A percentile compares a stretch with the other conserved stretches of the same genome.
These are phyloP conservation scores for Calonectria honghensis DNA, from an alignment of 2,329 filamentous ascomycete genomes.

Conservation along the genomic window DNA sequence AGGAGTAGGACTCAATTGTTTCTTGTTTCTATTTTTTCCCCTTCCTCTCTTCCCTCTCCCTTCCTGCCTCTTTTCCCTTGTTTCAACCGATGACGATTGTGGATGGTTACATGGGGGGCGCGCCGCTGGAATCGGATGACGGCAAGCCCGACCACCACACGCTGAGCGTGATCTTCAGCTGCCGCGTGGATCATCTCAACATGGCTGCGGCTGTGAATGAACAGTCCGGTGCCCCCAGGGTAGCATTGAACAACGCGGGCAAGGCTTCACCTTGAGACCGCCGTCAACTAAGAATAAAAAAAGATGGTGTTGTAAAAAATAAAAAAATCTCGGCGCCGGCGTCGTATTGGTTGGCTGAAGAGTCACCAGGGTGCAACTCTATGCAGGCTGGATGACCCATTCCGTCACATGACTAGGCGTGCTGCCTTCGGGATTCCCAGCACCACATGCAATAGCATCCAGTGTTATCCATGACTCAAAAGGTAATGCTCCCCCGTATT, in stretches of 20 bases:
- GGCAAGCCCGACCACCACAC: slow-evolving; percentile 3
- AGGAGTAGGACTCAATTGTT: not conserved
- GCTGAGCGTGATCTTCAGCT: slow-evolving; percentile 8
- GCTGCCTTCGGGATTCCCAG: not conserved
- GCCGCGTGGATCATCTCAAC: not conserved
- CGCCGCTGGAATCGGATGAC: not conserved
- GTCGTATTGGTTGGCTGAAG: not conserved
- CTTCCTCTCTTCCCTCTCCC: not conserved
- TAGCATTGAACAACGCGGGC: not conserved
- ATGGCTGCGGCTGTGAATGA: slow-evolving; percentile 18
- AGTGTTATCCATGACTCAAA: not conserved
- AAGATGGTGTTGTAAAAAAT: slow-evolving; percentile 1
- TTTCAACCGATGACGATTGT: slow-evolving; percentile 6
- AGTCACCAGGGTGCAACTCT: slow-evolving; percentile 7
- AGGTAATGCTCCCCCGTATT: no score
- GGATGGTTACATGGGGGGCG: slow-evolving; percentile 23
- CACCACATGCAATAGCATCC: slow-evolving; percentile 1
- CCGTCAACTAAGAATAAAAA: slow-evolving; percentile 2
- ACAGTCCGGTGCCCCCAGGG: slow-evolving; percentile 1
- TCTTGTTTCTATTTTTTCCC: not conserved
- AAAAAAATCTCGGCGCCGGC: not conserved
- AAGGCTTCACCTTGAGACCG: not conserved
- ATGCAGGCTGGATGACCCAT: slow-evolving; percentile 10
- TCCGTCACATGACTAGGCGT: not conserved
- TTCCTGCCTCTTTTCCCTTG: not conserved